Conservation (phyloP, 352 stramenopile genomes). For the Phytophthora litchii region DNA sequence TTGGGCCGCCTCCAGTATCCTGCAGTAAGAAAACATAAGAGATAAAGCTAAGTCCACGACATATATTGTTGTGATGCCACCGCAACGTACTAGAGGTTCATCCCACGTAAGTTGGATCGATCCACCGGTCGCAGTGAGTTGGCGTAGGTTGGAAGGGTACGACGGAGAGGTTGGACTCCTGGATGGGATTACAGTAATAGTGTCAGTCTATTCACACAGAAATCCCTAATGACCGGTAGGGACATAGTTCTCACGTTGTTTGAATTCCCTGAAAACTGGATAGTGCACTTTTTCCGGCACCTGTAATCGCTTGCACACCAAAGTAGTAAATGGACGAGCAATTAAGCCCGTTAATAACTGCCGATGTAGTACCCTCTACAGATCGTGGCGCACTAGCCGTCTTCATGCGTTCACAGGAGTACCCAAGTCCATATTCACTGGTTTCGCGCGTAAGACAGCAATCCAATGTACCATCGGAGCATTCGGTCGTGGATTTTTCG, state of each 20-base stretch:
- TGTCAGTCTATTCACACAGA: too few species aligned
- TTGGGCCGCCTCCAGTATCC: slow-evolving; percentile 41
- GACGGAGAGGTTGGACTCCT: slow-evolving; percentile 46
- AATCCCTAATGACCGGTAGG: too few species aligned
- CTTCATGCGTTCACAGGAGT: slow-evolving; percentile 34
- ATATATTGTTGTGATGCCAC: too few species aligned
- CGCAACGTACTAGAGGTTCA: slow-evolving; percentile 40
- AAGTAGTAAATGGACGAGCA: slow-evolving; percentile 62
- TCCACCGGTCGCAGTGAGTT: slow-evolving; percentile 43
- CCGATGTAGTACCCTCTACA: slow-evolving; percentile 42
- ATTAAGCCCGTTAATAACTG: slow-evolving; percentile 46
- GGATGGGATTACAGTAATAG: not conserved
- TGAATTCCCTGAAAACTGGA: slow-evolving; percentile 38
- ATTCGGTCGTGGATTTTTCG: slow-evolving; percentile 23
- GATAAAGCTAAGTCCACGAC: too few species aligned
- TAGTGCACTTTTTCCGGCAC: slow-evolving; percentile 36
- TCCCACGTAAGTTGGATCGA: slow-evolving; percentile 52
- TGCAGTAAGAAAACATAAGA: slow-evolving; percentile 11
- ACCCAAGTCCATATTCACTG: slow-evolving; percentile 18
- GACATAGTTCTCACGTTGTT: slow-evolving; percentile 39
- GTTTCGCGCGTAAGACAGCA: slow-evolving; percentile 49
- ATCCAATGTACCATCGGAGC: slow-evolving; percentile 39
- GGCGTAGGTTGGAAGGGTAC: slow-evolving; percentile 37
- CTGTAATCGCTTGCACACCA: slow-evolving; percentile 54
- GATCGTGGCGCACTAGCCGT: slow-evolving; percentile 14